Conservation (phyloP, 169 alveolate genomes). For the Plasmodium yoelii region DNA sequence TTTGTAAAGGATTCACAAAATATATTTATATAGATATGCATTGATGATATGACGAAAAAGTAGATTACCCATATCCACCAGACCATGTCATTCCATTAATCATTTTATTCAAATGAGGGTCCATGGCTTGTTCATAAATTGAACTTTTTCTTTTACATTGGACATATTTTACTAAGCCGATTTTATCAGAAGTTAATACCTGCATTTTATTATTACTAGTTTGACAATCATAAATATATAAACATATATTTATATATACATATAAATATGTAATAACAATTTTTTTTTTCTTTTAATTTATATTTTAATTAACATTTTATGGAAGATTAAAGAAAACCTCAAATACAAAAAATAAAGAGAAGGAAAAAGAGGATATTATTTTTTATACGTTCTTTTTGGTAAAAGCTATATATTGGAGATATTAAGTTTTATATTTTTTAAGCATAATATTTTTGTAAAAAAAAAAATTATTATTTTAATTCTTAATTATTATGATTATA, state of each 20-base stretch:
- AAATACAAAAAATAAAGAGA: slow-evolving; percentile 4
- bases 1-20: background rate
- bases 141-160: slow-evolving; percentile 31
- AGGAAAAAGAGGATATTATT: background rate
- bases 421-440: no score
- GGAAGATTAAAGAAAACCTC: no score
- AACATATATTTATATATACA: background rate
- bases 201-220: slow-evolving; percentile 31
- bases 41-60: background rate
- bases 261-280: background rate
- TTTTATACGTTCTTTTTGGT: no score
- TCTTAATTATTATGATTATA: no score
- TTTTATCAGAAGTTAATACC: slow-evolving; percentile 61
- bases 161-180: slow-evolving; percentile 53
- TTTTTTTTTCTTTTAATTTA: no score
- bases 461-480: no score
- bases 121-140: slow-evolving; percentile 23
- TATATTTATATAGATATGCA: background rate
- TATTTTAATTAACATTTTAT: no score
- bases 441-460: no score
- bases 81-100: slow-evolving; percentile 68
- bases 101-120: slow-evolving; percentile 41
- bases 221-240: background rate
- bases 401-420: no score
- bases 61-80: slow-evolving; percentile 72